Conservation (phyloP, 768 basidiomycete genomes). For the Mycena venus region DNA sequence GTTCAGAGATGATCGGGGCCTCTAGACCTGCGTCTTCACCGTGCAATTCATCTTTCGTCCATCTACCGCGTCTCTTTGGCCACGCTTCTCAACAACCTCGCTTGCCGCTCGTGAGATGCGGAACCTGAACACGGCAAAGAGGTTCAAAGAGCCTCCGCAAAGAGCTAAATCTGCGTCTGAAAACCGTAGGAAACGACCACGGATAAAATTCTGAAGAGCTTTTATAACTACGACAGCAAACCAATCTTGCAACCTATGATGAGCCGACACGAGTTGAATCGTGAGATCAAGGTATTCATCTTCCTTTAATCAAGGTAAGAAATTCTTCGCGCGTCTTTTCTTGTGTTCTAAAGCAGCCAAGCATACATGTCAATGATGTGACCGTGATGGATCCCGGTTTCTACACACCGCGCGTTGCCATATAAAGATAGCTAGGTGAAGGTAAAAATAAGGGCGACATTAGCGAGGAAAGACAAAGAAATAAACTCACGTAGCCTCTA, state of each 20-base stretch:
- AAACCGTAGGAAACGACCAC: too few species aligned
- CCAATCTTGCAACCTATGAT: constrained; percentile 32
- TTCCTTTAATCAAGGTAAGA: constrained; percentile 84
- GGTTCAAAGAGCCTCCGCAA: too few species aligned
- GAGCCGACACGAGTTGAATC: constrained; percentile 46
- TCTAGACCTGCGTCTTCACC: too few species aligned
- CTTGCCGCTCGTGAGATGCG: too few species aligned
- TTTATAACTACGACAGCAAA: too few species aligned
- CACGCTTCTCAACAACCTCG: too few species aligned
- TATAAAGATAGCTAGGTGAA: constrained; percentile 87
- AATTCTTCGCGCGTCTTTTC: constrained; percentile 99
- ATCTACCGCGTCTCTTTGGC: too few species aligned
- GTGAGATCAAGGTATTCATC: constrained; percentile 48
- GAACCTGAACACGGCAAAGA: too few species aligned
- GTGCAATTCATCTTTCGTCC: too few species aligned
- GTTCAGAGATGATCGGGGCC: too few species aligned
- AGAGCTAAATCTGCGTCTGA: too few species aligned
- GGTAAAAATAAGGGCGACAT: constrained; percentile 25
- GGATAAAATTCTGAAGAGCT: too few species aligned
- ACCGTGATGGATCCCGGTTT: constrained; percentile 97
- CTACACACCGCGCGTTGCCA: constrained; percentile 99
- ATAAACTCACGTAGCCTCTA: constrained; percentile 92
- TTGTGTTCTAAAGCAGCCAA: constrained; percentile 97
- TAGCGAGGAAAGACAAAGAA: constrained; percentile 18
- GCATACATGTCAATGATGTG: constrained; percentile 98